Evolutionary conservation across 2,329 filamentous ascomycete genomes (phyloP).

Genomic region (Nemania abortiva): DNA sequence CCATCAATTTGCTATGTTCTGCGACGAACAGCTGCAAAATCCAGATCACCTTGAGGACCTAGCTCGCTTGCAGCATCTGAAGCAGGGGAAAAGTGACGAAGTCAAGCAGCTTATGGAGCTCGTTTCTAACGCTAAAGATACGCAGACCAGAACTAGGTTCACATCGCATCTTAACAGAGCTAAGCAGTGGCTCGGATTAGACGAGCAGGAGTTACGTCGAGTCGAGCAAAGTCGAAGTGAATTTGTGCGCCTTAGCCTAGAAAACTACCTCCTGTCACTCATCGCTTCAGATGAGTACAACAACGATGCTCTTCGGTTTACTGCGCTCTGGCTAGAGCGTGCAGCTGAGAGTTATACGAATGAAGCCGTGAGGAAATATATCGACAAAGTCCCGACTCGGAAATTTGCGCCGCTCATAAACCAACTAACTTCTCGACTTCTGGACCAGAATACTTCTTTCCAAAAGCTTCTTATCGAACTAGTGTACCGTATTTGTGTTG

Average conservation of each 20-base stretch:
- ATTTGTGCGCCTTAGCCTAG: constrained; percentile 87
- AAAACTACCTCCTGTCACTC: constrained; percentile 91
- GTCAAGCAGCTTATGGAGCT: constrained; percentile 77
- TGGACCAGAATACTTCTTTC: constrained; percentile 77
- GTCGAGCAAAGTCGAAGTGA: constrained; percentile 81
- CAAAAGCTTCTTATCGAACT: constrained; percentile 80
- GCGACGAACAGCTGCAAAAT: constrained; percentile 92
- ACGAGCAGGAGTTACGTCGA: constrained; percentile 86
- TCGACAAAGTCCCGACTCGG: constrained; percentile 82
- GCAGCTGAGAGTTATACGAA: constrained; percentile 83
- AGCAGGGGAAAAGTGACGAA: constrained; percentile 84
- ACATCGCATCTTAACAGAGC: constrained; percentile 75
- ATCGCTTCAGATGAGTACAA: constrained; percentile 88
- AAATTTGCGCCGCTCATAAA: constrained; percentile 97
- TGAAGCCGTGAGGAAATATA: constrained; percentile 75
- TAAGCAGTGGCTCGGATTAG: constrained; percentile 90
- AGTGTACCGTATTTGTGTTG: constrained; percentile 84
- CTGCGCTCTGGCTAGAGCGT: constrained; percentile 92
- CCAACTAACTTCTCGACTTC: constrained; percentile 91
- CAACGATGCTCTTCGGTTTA: constrained; percentile 90
- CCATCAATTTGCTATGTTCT: constrained; percentile 95
- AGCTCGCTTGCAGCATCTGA: constrained; percentile 80
- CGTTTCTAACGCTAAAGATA: constrained; percentile 62
- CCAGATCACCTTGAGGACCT: constrained; percentile 87
- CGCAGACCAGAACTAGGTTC: constrained; percentile 67